Evolutionary conservation across 2,329 filamentous ascomycete species (phyloP).

Genomic region (Plenodomus tracheiphilus): DNA sequence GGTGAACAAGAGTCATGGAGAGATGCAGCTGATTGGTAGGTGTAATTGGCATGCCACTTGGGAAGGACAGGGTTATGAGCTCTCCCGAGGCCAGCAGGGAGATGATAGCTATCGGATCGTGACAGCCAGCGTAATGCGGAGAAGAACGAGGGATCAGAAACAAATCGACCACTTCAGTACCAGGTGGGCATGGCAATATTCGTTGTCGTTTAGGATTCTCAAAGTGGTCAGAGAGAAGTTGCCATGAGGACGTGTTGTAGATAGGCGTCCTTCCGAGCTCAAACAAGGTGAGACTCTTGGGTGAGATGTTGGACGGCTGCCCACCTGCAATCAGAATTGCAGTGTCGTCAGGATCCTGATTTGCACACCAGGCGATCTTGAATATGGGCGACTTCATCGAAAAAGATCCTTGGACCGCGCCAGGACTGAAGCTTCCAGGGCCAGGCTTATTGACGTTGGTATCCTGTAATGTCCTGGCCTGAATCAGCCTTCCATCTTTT

Average conservation of each 20-base stretch:
- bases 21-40: conserved; percentile 92
- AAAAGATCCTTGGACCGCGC: conserved; percentile 54
- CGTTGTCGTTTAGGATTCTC: conserved; percentile 72
- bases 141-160: conserved; percentile 80
- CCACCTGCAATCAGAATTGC: conserved; percentile 86
- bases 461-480: conserved; percentile 79
- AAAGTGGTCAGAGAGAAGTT: conserved; percentile 76
- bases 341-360: conserved; percentile 90
- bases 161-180: conserved; percentile 77
- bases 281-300: conserved; percentile 82
- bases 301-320: conserved; percentile 64
- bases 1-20: conserved; percentile 85
- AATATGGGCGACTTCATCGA: conserved; percentile 73
- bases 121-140: conserved; percentile 83
- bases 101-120: conserved; percentile 87
- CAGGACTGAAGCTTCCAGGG: conserved; percentile 46
- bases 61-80: conserved; percentile 86
- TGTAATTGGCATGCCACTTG: conserved; percentile 85
- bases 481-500: conserved; percentile 81
- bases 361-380: conserved; percentile 89
- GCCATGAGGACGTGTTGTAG: conserved; percentile 91
- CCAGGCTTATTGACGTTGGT: conserved; percentile 72
- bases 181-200: conserved; percentile 74
- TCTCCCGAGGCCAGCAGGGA: conserved; percentile 83
- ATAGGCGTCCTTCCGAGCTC: conserved; percentile 87